Evolutionary conservation across 1,284 basidiomycete genomes (phyloP), one percentile per base, ranked within the genome.

Genomic region (Porphyrellus sp.): DNA sequence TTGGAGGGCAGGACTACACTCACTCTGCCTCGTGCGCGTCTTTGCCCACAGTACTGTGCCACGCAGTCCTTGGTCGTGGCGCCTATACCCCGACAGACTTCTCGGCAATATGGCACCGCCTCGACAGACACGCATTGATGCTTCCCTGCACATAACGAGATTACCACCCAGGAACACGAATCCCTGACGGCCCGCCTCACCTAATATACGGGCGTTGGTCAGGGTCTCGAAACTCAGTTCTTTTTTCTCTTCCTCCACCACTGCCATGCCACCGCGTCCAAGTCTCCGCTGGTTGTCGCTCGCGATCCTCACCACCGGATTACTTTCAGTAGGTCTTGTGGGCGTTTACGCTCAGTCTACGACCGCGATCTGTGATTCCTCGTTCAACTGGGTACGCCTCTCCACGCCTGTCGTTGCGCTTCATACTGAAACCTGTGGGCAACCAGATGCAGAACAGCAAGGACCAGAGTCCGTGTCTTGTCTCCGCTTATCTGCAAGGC

Each of bases 381-480:
- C 46, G 30, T 71, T 56, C 28, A 15, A 15, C 48, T 68, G 65
- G 70, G 67, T 71, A 46, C 18, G 57, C 46, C 15, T 9, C n/a
- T 31, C 12, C 12, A n/a, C n/a, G 1, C 23, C 8, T 20, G 9
- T 16, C 33, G 15, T 11, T 8, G 3, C 15, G 15, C 45, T 46
- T 48, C 28, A 12, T 27, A 12, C 31, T 48, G 15, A 45, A 46
- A 16, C 3, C 18, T 34, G 46, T 35, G 20, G 4, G 24, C 43
- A 28, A 18, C 8, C 27, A 73, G 73, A 63, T 72, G 63, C 18
- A 50, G 56, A 74, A 74, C 34, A 65, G 58, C 34, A 49, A 49
- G 11, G 25, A 13, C 13, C 74, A 74, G 44, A 65, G 49, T n/a
- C 70, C 73, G 21, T 75, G 74, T 44, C 7, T 64, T 5, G 52